A percentile compares a stretch with the other conserved stretches of the same genome.
These are phyloP conservation scores for Cytidiella melzeri DNA, from an alignment of 768 basidiomycete species.

Conservation along the genomic window DNA sequence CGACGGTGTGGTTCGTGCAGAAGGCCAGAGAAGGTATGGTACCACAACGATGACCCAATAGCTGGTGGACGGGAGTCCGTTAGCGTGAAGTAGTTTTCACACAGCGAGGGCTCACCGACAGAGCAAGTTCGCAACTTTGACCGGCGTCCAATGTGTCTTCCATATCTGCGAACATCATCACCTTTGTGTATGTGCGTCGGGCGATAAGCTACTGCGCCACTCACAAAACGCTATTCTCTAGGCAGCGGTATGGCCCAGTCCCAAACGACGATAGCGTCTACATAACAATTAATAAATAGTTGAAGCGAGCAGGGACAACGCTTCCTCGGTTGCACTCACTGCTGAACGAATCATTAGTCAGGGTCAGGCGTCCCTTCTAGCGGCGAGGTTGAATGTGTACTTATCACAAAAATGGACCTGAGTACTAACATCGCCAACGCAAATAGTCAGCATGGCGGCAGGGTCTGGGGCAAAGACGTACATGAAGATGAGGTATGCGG, in stretches of 20 bases:
- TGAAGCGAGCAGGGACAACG: too few species aligned
- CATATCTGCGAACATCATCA: slow-evolving; percentile 48
- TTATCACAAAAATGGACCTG: slow-evolving; percentile 85
- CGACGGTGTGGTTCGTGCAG: slow-evolving; percentile 57
- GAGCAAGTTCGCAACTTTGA: slow-evolving; percentile 78
- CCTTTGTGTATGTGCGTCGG: slow-evolving; percentile 4
- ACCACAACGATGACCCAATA: slow-evolving; percentile 82
- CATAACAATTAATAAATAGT: too few species aligned
- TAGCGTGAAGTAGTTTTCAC: not conserved
- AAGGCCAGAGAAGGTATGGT: slow-evolving; percentile 76
- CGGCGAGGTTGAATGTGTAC: slow-evolving; percentile 29
- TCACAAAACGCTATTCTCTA: slow-evolving; percentile 72
- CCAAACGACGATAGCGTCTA: slow-evolving; percentile 80
- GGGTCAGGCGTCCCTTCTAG: slow-evolving; percentile 16
- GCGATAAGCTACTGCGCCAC: slow-evolving; percentile 17
- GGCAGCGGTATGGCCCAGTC: slow-evolving; percentile 79
- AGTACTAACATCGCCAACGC: slow-evolving; percentile 26
- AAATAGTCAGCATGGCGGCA: not conserved
- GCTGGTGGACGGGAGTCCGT: slow-evolving; percentile 28
- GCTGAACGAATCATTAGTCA: slow-evolving; percentile 34
- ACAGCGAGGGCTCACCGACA: slow-evolving; percentile 58
- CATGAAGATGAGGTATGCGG: slow-evolving; percentile 76
- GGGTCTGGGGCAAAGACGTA: slow-evolving; percentile 22
- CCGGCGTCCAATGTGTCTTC: slow-evolving; percentile 80
- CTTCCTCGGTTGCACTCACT: slow-evolving; percentile 17